A percentile compares a stretch with the other conserved stretches of the same genome.
Evolutionary conservation across 2,329 filamentous ascomycete species (phyloP).

Genomic region (Ceratocystis ficicola): DNA sequence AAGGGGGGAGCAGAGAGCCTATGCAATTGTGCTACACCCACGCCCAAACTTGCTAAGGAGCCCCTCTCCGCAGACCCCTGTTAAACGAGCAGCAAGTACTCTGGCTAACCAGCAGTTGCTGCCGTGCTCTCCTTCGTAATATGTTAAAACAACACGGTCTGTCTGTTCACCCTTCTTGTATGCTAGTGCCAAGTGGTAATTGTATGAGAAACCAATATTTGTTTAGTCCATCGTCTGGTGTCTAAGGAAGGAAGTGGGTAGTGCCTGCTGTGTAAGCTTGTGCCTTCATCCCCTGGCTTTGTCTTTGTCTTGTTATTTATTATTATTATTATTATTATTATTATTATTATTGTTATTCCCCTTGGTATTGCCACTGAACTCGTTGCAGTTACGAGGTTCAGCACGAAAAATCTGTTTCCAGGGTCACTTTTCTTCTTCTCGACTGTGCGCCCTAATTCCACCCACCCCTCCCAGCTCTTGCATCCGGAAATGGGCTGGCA

Average conservation of each 20-base stretch:
- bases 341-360: neutral
- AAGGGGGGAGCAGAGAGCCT: neutral
- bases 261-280: neutral
- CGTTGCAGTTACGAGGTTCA: too few species aligned
- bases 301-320: neutral
- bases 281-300: neutral
- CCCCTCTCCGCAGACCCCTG: conserved; percentile 1
- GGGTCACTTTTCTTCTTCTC: too few species aligned
- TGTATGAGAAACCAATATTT: conserved; percentile 10
- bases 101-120: conserved; percentile 11
- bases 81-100: conserved; percentile 15
- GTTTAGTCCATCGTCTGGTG: neutral
- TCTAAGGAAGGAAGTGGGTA: neutral
- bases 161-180: conserved; percentile 5
- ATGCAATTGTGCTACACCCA: neutral
- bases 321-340: neutral
- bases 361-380: neutral
- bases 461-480: too few species aligned
- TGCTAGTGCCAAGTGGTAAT: conserved; percentile 1
- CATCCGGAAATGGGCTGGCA: too few species aligned
- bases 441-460: too few species aligned
- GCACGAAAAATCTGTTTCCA: too few species aligned
- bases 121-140: conserved; percentile 17
- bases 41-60: neutral
- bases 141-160: conserved; percentile 15